Evolutionary conservation across 2,329 filamentous ascomycete species (phyloP).

Genomic region (Calcarisporium arbuscula): DNA sequence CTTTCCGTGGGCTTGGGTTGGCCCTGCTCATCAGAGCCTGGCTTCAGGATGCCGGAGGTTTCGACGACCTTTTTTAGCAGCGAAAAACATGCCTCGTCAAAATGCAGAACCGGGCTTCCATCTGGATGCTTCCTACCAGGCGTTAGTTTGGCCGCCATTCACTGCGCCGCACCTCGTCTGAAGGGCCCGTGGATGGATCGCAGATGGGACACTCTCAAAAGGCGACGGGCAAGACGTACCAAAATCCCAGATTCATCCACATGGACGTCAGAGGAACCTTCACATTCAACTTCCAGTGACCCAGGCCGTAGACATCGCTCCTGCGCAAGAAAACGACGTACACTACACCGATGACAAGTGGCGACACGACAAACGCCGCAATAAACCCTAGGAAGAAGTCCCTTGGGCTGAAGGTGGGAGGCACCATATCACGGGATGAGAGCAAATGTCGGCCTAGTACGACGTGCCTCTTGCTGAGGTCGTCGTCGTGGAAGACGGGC

Average conservation of each 20-base stretch:
- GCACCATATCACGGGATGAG: no score
- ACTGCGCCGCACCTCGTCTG: no score
- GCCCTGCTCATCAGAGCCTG: conserved; percentile 1
- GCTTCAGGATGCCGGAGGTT: conserved; percentile 31
- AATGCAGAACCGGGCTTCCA: conserved; percentile 25
- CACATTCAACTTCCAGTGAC: conserved; percentile 51
- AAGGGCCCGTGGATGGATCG: no score
- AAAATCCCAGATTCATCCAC: conserved; percentile 61
- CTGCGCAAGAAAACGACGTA: conserved; percentile 17
- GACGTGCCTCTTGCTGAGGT: no score
- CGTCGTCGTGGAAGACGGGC: no score
- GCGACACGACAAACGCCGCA: no score
- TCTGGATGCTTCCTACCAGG: conserved; percentile 21
- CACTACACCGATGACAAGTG: no score
- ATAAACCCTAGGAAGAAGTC: no score
- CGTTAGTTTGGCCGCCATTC: no score
- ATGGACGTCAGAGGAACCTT: conserved; percentile 39
- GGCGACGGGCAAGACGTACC: conserved; percentile 38
- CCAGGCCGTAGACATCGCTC: conserved; percentile 39
- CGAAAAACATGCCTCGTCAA: conserved; percentile 40
- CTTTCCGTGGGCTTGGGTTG: background rate
- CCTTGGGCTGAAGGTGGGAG: no score
- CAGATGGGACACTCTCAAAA: no score
- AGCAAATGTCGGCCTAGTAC: no score
- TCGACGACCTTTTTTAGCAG: conserved; percentile 41